Evolutionary conservation across 1,139 yeast species (phyloP).

Genomic region (Magnusiomyces suaveolens): DNA sequence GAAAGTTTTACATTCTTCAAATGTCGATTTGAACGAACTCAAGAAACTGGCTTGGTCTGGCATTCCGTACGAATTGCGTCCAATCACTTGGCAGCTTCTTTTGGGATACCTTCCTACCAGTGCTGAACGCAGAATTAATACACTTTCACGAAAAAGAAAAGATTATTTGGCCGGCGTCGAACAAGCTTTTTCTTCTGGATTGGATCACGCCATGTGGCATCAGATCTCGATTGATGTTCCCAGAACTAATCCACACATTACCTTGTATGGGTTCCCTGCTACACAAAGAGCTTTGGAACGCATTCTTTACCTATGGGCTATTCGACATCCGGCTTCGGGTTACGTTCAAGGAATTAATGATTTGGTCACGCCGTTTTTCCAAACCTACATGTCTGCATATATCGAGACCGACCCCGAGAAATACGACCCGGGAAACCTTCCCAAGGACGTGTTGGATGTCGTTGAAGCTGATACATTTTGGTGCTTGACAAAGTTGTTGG

Average conservation of each 20-base stretch:
- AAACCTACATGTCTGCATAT: slow-evolving; percentile 71
- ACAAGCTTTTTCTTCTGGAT: slow-evolving; percentile 48
- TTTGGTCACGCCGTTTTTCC: slow-evolving; percentile 86
- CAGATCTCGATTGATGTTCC: slow-evolving; percentile 94
- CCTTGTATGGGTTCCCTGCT: slow-evolving; percentile 55
- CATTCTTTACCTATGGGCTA: slow-evolving; percentile 87
- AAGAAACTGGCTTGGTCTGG: slow-evolving; percentile 90
- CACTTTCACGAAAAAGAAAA: slow-evolving; percentile 68
- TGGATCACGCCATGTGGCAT: slow-evolving; percentile 83
- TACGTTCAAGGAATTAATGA: slow-evolving; percentile 99
- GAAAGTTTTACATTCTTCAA: slow-evolving; percentile 48
- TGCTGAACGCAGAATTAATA: slow-evolving; percentile 58
- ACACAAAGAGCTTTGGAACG: slow-evolving; percentile 73
- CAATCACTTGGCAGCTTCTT: slow-evolving; percentile 80
- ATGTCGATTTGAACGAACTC: slow-evolving; percentile 57
- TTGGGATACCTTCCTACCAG: slow-evolving; percentile 88
- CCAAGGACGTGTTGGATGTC: slow-evolving; percentile 44
- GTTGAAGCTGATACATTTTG: slow-evolving; percentile 95
- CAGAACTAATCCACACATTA: slow-evolving; percentile 80
- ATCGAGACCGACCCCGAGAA: slow-evolving; percentile 39
- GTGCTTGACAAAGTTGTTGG: slow-evolving; percentile 85
- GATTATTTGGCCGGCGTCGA: slow-evolving; percentile 71
- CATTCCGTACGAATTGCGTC: slow-evolving; percentile 70
- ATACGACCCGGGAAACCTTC: slow-evolving; percentile 56
- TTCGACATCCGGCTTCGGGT: slow-evolving; percentile 96